Evolutionary conservation across 2,329 filamentous ascomycete species (phyloP).

Genomic region (Cladophialophora psammophila): DNA sequence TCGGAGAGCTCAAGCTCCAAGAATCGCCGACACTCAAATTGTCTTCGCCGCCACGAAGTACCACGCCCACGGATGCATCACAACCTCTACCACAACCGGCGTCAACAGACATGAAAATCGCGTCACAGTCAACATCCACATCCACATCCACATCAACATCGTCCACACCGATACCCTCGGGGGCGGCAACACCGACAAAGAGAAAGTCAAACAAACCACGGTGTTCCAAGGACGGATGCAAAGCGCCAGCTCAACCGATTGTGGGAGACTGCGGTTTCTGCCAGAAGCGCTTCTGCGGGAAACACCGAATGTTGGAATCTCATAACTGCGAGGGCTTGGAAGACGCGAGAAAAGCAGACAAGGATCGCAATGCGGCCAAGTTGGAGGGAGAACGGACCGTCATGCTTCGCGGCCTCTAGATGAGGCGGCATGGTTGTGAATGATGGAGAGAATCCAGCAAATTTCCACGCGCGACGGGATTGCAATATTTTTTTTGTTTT

Average conservation of each 20-base stretch:
- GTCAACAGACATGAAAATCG: slow-evolving; percentile 60
- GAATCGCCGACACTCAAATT: slow-evolving; percentile 38
- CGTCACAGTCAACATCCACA: slow-evolving; percentile 47
- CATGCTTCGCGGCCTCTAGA: slow-evolving; percentile 87
- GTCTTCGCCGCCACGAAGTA: slow-evolving; percentile 51
- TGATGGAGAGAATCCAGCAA: background rate
- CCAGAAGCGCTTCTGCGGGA: slow-evolving; percentile 90
- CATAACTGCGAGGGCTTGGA: slow-evolving; percentile 93
- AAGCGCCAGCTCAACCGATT: slow-evolving; percentile 85
- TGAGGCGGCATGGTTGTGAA: background rate
- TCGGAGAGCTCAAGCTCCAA: slow-evolving; percentile 39
- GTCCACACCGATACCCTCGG: slow-evolving; percentile 52
- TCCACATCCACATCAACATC: slow-evolving; percentile 48
- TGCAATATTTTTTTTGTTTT: background rate
- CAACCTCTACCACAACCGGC: slow-evolving; percentile 53
- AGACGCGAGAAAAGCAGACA: slow-evolving; percentile 97
- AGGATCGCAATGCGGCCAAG: slow-evolving; percentile 91
- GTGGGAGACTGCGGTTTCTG: slow-evolving; percentile 97
- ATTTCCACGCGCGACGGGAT: background rate
- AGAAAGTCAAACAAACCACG: slow-evolving; percentile 64
- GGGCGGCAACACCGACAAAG: slow-evolving; percentile 52
- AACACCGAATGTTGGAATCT: slow-evolving; percentile 90
- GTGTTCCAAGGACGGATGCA: slow-evolving; percentile 90
- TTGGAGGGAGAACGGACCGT: slow-evolving; percentile 91
- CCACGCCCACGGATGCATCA: slow-evolving; percentile 34